These are phyloP conservation scores for Talaromyces rugulosus DNA, from an alignment of 2,329 filamentous ascomycete species.

Conservation along the genomic window DNA sequence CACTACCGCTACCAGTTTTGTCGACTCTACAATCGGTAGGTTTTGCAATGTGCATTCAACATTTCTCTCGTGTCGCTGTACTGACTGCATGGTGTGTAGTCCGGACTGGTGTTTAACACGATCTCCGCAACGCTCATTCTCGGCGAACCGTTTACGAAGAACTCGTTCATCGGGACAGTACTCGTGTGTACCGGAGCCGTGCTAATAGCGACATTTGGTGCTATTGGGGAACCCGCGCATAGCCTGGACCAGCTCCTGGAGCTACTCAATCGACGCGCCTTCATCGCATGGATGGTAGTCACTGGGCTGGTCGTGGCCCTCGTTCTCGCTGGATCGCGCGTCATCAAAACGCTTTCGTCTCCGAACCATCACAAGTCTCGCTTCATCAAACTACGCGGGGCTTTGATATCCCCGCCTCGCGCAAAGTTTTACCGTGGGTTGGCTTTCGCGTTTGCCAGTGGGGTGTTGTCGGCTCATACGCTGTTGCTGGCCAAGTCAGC, in stretches of 20 bases:
- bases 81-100: conserved; percentile 38
- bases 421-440: conserved; percentile 77
- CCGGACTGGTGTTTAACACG: conserved; percentile 96
- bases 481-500: conserved; percentile 93
- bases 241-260: conserved; percentile 74
- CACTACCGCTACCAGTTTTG: conserved; percentile 85
- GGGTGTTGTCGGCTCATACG: conserved; percentile 89
- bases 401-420: conserved; percentile 50
- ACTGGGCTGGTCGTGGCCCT: conserved; percentile 69
- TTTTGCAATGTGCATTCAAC: background rate
- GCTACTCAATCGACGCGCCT: conserved; percentile 68
- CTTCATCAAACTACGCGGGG: conserved; percentile 43
- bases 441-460: conserved; percentile 83
- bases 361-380: conserved; percentile 29
- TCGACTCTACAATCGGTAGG: conserved; percentile 82
- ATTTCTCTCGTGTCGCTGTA: background rate
- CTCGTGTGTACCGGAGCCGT: conserved; percentile 86
- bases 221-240: conserved; percentile 89
- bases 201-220: conserved; percentile 88
- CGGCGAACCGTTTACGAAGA: conserved; percentile 87
- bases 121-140: conserved; percentile 93
- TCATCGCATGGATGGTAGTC: conserved; percentile 83
- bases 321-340: conserved; percentile 58
- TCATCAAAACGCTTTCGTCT: conserved; percentile 35
- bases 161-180: conserved; percentile 85